These are phyloP conservation scores for Moniliella sp. DNA, from an alignment of 1,284 basidiomycete genomes.

Conservation along the genomic window DNA sequence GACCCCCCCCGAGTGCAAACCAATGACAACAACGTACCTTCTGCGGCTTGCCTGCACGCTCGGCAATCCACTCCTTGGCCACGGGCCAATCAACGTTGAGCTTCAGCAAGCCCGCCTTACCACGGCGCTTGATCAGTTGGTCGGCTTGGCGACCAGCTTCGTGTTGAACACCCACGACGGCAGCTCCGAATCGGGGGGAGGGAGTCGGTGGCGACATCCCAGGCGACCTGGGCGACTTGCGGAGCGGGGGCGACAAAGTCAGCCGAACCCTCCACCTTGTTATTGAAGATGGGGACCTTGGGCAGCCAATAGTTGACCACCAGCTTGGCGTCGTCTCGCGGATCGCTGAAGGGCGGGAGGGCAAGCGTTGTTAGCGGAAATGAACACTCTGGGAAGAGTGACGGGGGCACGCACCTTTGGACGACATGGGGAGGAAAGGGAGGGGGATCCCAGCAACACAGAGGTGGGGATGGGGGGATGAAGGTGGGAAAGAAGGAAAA, in stretches of 20 bases:
- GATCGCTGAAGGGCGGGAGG: not conserved
- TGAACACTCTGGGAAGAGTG: not conserved
- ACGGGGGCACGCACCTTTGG: not conserved
- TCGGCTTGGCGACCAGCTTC: constrained; percentile 41
- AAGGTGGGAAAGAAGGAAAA: too few species aligned
- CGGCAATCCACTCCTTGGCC: constrained; percentile 51
- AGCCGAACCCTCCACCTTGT: constrained; percentile 15
- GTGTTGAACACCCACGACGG: constrained; percentile 51
- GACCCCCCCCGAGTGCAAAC: not conserved
- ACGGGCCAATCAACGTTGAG: constrained; percentile 80
- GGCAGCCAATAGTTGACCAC: constrained; percentile 33
- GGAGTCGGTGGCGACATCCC: constrained; percentile 59
- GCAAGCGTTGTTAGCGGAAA: not conserved
- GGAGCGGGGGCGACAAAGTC: constrained; percentile 25
- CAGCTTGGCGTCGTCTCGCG: constrained; percentile 18
- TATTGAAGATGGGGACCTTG: constrained; percentile 22
- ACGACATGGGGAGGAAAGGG: too few species aligned
- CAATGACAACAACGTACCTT: constrained; percentile 41
- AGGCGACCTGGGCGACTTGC: constrained; percentile 41
- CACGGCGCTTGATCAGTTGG: constrained; percentile 96
- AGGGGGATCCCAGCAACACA: too few species aligned
- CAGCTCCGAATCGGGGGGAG: constrained; percentile 55
- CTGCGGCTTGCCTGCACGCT: constrained; percentile 77
- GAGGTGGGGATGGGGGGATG: too few species aligned
- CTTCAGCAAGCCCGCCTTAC: constrained; percentile 75